These are phyloP conservation scores for Alternaria dauci DNA, from an alignment of 2,329 filamentous ascomycete genomes.

Conservation along the genomic window DNA sequence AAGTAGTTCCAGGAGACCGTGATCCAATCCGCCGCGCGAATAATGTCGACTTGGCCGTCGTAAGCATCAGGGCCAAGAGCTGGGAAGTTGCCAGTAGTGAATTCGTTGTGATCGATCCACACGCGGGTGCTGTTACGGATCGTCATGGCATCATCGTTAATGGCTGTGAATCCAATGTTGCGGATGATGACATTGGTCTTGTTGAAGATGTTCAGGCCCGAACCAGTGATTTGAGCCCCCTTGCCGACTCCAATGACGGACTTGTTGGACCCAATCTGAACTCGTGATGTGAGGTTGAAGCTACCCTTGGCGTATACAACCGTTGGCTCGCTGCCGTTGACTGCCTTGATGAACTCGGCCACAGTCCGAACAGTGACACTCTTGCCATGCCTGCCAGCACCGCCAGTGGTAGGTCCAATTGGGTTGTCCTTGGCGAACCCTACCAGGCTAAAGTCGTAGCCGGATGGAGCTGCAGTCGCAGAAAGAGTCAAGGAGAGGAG, in stretches of 20 bases:
- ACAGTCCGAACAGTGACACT: slow-evolving; percentile 41
- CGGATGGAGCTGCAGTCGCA: slow-evolving; percentile 29
- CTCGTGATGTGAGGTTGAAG: slow-evolving; percentile 54
- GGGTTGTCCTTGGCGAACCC: slow-evolving; percentile 48
- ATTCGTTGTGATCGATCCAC: slow-evolving; percentile 73
- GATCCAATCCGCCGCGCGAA: slow-evolving; percentile 69
- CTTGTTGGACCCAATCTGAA: slow-evolving; percentile 58
- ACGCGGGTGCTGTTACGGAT: slow-evolving; percentile 66
- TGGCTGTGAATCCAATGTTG: slow-evolving; percentile 68
- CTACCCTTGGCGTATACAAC: slow-evolving; percentile 57
- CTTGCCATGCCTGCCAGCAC: slow-evolving; percentile 37
- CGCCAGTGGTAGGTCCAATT: slow-evolving; percentile 45
- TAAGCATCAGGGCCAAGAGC: slow-evolving; percentile 71
- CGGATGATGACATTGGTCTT: slow-evolving; percentile 69
- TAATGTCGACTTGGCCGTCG: slow-evolving; percentile 71
- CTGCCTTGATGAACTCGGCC: slow-evolving; percentile 38
- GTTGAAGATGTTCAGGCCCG: slow-evolving; percentile 63
- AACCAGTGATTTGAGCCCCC: slow-evolving; percentile 52
- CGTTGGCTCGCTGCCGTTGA: slow-evolving; percentile 34
- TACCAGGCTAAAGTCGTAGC: slow-evolving; percentile 38
- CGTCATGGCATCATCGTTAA: slow-evolving; percentile 67
- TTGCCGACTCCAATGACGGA: slow-evolving; percentile 52
- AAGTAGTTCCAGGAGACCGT: slow-evolving; percentile 63
- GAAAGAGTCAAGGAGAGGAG: slow-evolving; percentile 28
- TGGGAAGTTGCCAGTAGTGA: slow-evolving; percentile 63